Base-by-base conservation (phyloP, 805 yeast genomes). In the Candida ulmi region DNA sequence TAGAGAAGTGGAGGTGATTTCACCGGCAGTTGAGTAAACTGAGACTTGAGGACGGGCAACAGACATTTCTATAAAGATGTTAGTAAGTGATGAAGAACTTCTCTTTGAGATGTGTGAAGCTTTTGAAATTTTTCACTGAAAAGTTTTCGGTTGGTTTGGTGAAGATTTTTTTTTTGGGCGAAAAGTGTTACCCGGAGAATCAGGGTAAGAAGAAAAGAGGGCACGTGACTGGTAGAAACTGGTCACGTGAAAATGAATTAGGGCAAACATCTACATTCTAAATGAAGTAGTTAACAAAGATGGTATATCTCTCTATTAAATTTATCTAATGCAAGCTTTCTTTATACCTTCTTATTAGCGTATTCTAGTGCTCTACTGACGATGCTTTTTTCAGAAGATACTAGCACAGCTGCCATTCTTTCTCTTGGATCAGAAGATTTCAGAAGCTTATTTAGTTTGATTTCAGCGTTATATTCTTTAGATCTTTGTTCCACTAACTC, bases 11-110 rank as follows among this genome's bases (percentile, higher is more conserved):
- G 86, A 73, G 68, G 95, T 73, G 66, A 85, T 79, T 72, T 83
- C 85, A 72, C 98, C 98, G 70, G 79, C 67, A 65, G 80, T 71
- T 68, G 95, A 74, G 74, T 84, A 76, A 65, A 95, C 97, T 63
- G 97, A 77, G 70, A 93, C 98, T 79, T 87, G 95, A 67, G 99
- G 98, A 74, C 96, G 88, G 63, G 84, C 66, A 68, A 68, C 68
- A 60, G 75, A 72, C 74, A 74, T 74, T 61, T 50, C 41, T 40
- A 35, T 33, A 37, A 38, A 36, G 31, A 27, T 41, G 52, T 45
- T 47, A 39, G 45, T 47, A 43, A 30, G 34, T 44, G 45, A 41
- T 46, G 31, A 16, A 30, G 24, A 21, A 21, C 24, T 21, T 21
- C 24, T 21, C n/a, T n/a, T n/a, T n/a, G n/a, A 24, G 29, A 40